Evolutionary conservation across 352 stramenopile species (phyloP).

Genomic region (Phytophthora sojae): DNA sequence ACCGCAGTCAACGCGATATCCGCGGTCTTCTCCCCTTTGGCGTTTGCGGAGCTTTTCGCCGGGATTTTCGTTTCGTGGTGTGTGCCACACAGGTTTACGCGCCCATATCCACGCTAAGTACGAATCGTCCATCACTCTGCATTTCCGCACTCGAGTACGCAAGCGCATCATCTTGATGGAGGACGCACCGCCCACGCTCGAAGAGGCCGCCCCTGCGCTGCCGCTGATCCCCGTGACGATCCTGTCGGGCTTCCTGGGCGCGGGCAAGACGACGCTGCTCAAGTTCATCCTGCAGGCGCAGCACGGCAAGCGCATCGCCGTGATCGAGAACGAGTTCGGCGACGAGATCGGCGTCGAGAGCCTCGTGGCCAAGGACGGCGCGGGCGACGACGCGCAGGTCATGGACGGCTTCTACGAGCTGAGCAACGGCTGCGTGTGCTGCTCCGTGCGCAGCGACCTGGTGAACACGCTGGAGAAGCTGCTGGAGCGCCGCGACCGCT

Average conservation of each 20-base stretch:
- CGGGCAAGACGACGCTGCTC: slow-evolving; percentile 98
- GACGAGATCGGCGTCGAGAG: slow-evolving; percentile 96
- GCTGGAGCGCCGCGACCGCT: slow-evolving; percentile 76
- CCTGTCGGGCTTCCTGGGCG: slow-evolving; percentile 95
- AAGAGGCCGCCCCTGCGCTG: background rate
- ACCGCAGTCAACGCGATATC: slow-evolving; percentile 4
- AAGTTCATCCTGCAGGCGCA: slow-evolving; percentile 95
- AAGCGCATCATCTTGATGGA: slow-evolving; percentile 3
- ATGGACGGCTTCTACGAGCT: slow-evolving; percentile 95
- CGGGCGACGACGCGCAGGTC: slow-evolving; percentile 50
- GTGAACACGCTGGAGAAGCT: slow-evolving; percentile 87
- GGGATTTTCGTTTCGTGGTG: slow-evolving; percentile 29
- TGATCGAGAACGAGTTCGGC: slow-evolving; percentile 99
- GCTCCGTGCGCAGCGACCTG: slow-evolving; percentile 94
- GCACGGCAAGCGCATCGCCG: slow-evolving; percentile 95
- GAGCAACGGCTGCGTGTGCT: slow-evolving; percentile 99
- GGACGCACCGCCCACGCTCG: background rate
- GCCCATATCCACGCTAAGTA: background rate
- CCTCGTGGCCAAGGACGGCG: slow-evolving; percentile 84
- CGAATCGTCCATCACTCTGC: background rate
- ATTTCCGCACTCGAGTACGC: background rate
- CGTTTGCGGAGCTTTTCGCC: slow-evolving; percentile 31
- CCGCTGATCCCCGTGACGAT: slow-evolving; percentile 92
- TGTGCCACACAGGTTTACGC: slow-evolving; percentile 16
- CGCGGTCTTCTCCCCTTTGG: slow-evolving; percentile 16